Evolutionary conservation across 2,329 filamentous ascomycete genomes (phyloP).

Genomic region (Pleomassaria siparia): DNA sequence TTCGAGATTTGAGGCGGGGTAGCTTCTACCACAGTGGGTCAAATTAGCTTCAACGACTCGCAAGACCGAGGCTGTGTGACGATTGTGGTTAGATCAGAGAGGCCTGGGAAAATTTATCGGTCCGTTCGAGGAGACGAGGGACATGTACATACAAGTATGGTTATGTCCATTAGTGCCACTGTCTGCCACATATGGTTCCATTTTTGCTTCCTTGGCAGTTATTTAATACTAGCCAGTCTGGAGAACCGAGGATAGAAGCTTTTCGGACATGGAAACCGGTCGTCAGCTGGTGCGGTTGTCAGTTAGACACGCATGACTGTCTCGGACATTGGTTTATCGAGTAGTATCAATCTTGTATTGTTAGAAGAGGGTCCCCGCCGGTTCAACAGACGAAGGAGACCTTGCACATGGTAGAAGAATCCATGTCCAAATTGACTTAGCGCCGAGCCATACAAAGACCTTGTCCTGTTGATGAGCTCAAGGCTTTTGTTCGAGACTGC

Average conservation of each 20-base stretch:
- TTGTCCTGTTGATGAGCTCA: conserved; percentile 34
- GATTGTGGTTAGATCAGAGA: neutral
- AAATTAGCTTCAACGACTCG: neutral
- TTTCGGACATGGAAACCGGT: conserved; percentile 40
- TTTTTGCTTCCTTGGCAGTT: conserved; percentile 31
- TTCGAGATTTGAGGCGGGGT: neutral
- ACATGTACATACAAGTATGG: conserved; percentile 35
- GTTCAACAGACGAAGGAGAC: conserved; percentile 33
- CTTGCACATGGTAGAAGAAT: conserved; percentile 42
- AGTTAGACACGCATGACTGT: conserved; percentile 5
- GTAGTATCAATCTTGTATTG: conserved; percentile 33
- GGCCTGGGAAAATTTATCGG: conserved; percentile 21
- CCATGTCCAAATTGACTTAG: conserved; percentile 37
- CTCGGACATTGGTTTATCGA: conserved; percentile 21
- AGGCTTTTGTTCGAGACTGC: conserved; percentile 34
- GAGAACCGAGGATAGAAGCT: conserved; percentile 36
- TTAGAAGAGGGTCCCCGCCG: conserved; percentile 37
- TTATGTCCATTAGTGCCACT: conserved; percentile 36
- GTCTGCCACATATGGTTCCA: conserved; percentile 36
- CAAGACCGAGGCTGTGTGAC: neutral
- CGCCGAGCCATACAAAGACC: conserved; percentile 39
- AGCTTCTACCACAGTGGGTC: neutral
- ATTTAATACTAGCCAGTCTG: conserved; percentile 38
- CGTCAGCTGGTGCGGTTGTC: conserved; percentile 24
- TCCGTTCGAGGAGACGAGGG: conserved; percentile 38